These are phyloP conservation scores for Ambrosia artemisiifolia DNA, from an alignment of 129 eudicot genomes.

Conservation along the genomic window DNA sequence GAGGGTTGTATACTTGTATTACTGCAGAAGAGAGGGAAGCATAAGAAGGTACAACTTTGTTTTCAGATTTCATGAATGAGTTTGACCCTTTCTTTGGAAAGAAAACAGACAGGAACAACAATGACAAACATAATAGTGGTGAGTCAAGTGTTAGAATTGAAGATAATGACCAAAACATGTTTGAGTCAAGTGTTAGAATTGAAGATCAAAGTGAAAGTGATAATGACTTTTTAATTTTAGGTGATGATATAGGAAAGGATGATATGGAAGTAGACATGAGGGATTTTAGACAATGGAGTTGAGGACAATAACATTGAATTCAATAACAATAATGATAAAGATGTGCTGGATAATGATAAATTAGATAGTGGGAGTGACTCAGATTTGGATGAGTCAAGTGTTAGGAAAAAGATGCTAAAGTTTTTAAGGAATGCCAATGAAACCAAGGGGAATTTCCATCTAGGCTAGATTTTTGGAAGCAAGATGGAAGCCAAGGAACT, in stretches of 20 bases:
- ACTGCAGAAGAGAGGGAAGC: too few species aligned
- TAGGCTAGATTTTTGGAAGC: not conserved
- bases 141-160: too few species aligned
- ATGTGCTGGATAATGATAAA: not conserved
- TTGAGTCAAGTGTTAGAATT: too few species aligned
- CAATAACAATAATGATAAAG: not conserved
- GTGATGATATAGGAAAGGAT: not conserved
- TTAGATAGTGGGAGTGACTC: not conserved
- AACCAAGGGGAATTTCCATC: not conserved
- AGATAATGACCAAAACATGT: too few species aligned
- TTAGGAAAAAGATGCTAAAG: not conserved
- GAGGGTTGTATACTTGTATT: too few species aligned
- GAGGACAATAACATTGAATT: not conserved
- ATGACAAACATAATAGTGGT: too few species aligned
- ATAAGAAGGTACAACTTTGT: too few species aligned
- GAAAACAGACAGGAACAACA: too few species aligned
- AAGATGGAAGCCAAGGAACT: not conserved
- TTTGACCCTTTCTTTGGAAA: too few species aligned
- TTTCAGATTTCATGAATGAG: too few species aligned
- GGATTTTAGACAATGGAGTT: not conserved
- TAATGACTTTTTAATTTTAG: not conserved
- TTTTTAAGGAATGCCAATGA: not conserved
- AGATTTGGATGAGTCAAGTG: not conserved
- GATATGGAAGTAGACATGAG: not conserved
- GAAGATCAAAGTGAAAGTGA: too few species aligned